Evolutionary conservation across 257 asterid genomes (phyloP).

Genomic region (Ajuga chamaepitys): DNA sequence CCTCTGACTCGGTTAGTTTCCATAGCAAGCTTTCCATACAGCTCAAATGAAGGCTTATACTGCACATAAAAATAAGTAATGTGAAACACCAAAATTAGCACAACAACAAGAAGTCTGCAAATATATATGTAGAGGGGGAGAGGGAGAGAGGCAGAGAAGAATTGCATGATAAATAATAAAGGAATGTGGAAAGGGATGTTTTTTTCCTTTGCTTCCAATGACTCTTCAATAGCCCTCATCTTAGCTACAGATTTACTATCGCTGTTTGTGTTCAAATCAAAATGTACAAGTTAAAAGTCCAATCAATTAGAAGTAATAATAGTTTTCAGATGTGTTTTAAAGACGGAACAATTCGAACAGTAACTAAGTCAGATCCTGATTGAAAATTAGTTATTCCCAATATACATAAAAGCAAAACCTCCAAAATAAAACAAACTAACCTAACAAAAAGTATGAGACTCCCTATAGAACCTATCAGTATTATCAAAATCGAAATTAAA

Average conservation of each 20-base stretch:
- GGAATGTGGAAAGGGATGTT: conserved; percentile 19
- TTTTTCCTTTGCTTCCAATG: conserved; percentile 73
- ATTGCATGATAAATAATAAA: not conserved
- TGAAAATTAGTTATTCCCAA: not conserved
- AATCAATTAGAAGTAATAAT: not conserved
- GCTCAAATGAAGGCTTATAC: conserved; percentile 96
- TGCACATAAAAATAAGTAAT: conserved; percentile 28
- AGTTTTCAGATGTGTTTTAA: not conserved
- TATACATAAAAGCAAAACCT: not conserved
- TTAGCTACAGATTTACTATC: conserved; percentile 62
- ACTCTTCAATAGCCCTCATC: conserved; percentile 81
- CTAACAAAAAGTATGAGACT: not conserved
- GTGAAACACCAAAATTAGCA: not conserved
- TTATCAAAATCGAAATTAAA: not conserved
- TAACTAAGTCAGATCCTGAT: not conserved
- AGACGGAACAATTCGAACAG: not conserved
- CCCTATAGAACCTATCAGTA: not conserved
- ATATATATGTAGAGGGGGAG: not conserved
- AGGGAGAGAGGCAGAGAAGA: conserved; percentile 6
- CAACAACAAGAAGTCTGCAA: not conserved
- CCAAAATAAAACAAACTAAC: not conserved
- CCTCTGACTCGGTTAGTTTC: conserved; percentile 95
- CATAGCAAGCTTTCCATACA: conserved; percentile 96
- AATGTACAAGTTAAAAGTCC: not conserved
- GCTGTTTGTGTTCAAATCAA: conserved; percentile 48